Base-by-base conservation (phyloP, 2,329 filamentous ascomycete species). In the Cladosporium oxysporum region DNA sequence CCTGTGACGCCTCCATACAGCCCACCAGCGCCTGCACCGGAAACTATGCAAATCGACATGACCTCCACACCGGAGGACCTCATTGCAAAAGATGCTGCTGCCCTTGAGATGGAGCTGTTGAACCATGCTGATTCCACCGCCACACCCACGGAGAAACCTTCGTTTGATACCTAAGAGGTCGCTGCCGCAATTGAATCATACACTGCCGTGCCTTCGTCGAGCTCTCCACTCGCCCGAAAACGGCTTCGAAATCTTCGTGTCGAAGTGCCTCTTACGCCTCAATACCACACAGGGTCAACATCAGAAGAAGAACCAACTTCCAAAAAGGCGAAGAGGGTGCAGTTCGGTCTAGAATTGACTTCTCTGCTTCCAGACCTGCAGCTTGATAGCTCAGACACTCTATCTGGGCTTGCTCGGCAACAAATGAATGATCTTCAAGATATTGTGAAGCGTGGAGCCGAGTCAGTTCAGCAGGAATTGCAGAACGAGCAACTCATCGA, bases 181-280 rank as follows among this genome's bases (percentile, higher is more conserved):
- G 26, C 62, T 29, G 55, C 55, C 11, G 55, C 41, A 23, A 52
- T 65, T 8, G 55, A 52, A 12, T 21, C 35, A n/a, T 65, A 59
- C 28, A 59, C 29, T 37, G 53, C 53, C 7, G 53, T 23, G 35
- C 52, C 16, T 18, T 50, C 49, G 50, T 68, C 69, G 7, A 75
- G 72, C 33, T 73, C 74, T 26, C 71, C 73, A 7, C 37, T 69
- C 10, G 79, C 79, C 59, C 77, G 77, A 3, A 77, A 70, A 49
- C 66, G 71, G 55, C 68, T 71, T 14, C 70, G 76, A 11, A 75
- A 81, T 28, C 66, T 82, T 23, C 82, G 79, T 70, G 73, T 83
- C 1, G 83, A 84, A 66, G 76, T 76, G 4, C 82, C 83, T 4
- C 73, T 85, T 4, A 80, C 82, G 14, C 59, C 82, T 78, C 29